A percentile compares a stretch with the other conserved stretches of the same genome.
phyloP scores from a whole-genome alignment of 805 yeast species.

The Barnettozyma californica region DNA sequence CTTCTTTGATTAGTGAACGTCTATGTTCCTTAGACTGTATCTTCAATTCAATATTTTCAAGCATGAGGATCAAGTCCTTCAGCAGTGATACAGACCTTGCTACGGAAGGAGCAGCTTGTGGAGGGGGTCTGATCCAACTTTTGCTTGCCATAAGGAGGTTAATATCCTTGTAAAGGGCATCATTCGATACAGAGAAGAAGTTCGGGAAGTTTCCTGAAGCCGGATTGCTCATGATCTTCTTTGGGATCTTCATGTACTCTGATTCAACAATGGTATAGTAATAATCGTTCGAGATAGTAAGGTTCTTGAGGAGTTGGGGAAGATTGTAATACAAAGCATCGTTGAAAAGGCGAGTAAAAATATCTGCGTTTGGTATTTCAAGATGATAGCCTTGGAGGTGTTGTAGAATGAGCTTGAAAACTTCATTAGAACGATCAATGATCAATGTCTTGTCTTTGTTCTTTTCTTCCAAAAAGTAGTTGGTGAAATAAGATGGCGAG shows the following conservation, averaged over 20 bases:
- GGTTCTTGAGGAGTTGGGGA: conserved; percentile 43
- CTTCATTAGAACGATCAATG: conserved; percentile 69
- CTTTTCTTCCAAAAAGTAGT: conserved; percentile 45
- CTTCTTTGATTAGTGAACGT: conserved; percentile 54
- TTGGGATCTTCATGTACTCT: conserved; percentile 52
- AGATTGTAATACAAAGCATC: conserved; percentile 74
- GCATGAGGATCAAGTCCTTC: conserved; percentile 38
- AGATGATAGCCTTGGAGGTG: conserved; percentile 83
- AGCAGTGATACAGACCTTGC: conserved; percentile 16
- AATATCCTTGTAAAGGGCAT: conserved; percentile 47
- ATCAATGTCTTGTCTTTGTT: conserved; percentile 40
- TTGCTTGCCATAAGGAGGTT: conserved; percentile 33
- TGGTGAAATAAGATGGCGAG: conserved; percentile 84
- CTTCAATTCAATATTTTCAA: conserved; percentile 49
- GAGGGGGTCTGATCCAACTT: conserved; percentile 70
- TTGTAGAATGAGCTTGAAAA: conserved; percentile 58
- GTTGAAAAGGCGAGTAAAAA: conserved; percentile 54
- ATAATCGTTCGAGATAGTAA: conserved; percentile 46
- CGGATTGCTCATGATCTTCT: conserved; percentile 43
- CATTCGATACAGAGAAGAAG: conserved; percentile 61
- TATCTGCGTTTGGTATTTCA: conserved; percentile 51
- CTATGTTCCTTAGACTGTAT: conserved; percentile 53
- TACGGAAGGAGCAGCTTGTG: conserved; percentile 53
- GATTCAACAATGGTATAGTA: conserved; percentile 55
- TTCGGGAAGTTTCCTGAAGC: conserved; percentile 66